Percentiles rank a stretch among this genome's conserved stretches.
phyloP scores from a whole-genome alignment of 257 asterid species.

The Solanum tarijense region DNA sequence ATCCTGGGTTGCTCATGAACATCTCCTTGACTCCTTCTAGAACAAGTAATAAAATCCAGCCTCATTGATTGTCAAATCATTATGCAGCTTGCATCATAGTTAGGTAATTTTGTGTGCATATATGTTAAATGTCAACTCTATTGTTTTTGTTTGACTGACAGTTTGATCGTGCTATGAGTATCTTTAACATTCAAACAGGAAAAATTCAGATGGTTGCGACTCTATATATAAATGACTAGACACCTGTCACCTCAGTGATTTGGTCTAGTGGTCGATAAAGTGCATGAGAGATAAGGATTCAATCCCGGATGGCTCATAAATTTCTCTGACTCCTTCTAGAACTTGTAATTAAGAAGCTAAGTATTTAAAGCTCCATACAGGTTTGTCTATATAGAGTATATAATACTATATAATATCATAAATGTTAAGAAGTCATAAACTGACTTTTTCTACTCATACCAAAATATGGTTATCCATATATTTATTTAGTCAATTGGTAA shows the following conservation, averaged over 20 bases:
- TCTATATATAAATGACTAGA: background rate
- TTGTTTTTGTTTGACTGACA: background rate
- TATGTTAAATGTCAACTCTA: background rate
- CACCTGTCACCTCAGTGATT: background rate
- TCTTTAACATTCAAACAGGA: background rate
- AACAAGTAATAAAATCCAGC: background rate
- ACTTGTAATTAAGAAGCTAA: background rate
- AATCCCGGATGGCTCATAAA: background rate
- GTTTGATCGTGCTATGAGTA: background rate
- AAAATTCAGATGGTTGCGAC: background rate
- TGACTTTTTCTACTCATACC: background rate
- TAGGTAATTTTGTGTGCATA: background rate
- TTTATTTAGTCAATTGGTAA: background rate
- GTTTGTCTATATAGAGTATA: background rate
- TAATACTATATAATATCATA: background rate
- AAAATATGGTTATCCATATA: background rate
- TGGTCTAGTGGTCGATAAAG: background rate
- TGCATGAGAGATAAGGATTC: background rate
- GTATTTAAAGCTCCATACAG: background rate
- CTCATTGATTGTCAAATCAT: background rate
- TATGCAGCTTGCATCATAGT: background rate
- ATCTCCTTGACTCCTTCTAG: background rate
- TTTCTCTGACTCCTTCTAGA: background rate
- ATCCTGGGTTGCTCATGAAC: background rate
- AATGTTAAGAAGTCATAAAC: background rate